Evolutionary conservation across 2,329 filamentous ascomycete genomes (phyloP).

Genomic region (Aspergillus hiratsukae): DNA sequence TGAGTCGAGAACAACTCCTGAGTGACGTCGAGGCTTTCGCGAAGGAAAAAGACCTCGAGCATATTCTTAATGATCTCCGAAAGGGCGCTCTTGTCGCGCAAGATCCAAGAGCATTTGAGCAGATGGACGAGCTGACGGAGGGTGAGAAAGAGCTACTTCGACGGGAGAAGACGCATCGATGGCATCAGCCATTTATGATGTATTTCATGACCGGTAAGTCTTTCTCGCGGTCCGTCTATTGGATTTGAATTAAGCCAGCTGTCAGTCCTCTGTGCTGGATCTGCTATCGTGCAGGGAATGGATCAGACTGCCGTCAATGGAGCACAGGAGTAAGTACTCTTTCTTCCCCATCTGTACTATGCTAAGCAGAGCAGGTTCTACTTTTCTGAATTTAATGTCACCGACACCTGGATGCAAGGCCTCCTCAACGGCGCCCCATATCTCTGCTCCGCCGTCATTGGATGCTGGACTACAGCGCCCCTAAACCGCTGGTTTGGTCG

Average conservation of each 20-base stretch:
- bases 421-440: slow-evolving; percentile 45
- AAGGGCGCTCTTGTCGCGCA: slow-evolving; percentile 67
- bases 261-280: slow-evolving; percentile 12
- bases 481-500: slow-evolving; percentile 43
- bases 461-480: slow-evolving; percentile 48
- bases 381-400: slow-evolving; percentile 17
- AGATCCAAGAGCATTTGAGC: slow-evolving; percentile 60
- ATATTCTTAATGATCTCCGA: slow-evolving; percentile 45
- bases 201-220: slow-evolving; percentile 11
- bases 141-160: slow-evolving; percentile 6
- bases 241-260: background rate
- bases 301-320: slow-evolving; percentile 50
- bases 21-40: slow-evolving; percentile 39
- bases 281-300: slow-evolving; percentile 53
- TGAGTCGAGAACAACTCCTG: slow-evolving; percentile 25
- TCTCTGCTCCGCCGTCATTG: slow-evolving; percentile 41
- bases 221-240: too few species aligned
- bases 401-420: slow-evolving; percentile 22
- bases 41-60: slow-evolving; percentile 53
- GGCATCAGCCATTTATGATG: slow-evolving; percentile 13
- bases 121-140: slow-evolving; percentile 46
- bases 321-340: slow-evolving; percentile 24
- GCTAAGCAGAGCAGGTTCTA: slow-evolving; percentile 15
- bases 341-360: background rate
- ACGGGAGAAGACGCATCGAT: slow-evolving; percentile 9